Evolutionary conservation across 1,139 yeast species (phyloP), one percentile per base, ranked within the genome.

Genomic region (Debaryomyces udenii): DNA sequence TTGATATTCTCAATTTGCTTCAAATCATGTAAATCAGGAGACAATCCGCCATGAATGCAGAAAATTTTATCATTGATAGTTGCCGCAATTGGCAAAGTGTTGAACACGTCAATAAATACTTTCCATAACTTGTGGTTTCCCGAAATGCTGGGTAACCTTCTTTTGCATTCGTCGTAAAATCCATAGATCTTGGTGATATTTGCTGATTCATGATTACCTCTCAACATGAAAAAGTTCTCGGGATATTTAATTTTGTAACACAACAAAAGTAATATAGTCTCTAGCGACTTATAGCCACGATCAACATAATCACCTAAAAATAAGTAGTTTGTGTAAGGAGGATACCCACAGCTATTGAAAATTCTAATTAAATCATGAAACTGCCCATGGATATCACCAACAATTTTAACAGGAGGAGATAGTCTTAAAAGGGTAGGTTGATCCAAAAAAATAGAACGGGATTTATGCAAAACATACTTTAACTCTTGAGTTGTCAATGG

Each of bases 201-300:
- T 17, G 98, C 98, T 66, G 96, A 89, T 68, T 93, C 98, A 65
- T 93, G 99, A 64, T 93, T 93, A 13, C 99, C 98, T 53, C 99
- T 74, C 41, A 93, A 72, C 31, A 93, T 62, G 64, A 93, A 93
- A 63, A 93, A 93, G 68, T 93, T 93, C 57, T 93, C 98, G 0
- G 98, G 98, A 59, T 90, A 91, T 61, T 91, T 91, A 65, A 93
- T 91, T 64, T 93, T 93, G 67, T 89, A 93, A 64, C 96, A 89
- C 43, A 93, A 70, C 49, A 93, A 70, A 37, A 93, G 70, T 48
- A 91, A 67, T 17, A 93, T 91, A 0, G 98, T 91, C 60, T 93
- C 99, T 45, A 93, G 70, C 7, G 94, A 83, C 64, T 93, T 97
- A 63, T 91, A 90, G 35, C 99, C 99, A 50, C 99, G 78, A 66